phyloP scores from a whole-genome alignment of 805 yeast genomes.

The Saccharomycodes ludwigii region DNA sequence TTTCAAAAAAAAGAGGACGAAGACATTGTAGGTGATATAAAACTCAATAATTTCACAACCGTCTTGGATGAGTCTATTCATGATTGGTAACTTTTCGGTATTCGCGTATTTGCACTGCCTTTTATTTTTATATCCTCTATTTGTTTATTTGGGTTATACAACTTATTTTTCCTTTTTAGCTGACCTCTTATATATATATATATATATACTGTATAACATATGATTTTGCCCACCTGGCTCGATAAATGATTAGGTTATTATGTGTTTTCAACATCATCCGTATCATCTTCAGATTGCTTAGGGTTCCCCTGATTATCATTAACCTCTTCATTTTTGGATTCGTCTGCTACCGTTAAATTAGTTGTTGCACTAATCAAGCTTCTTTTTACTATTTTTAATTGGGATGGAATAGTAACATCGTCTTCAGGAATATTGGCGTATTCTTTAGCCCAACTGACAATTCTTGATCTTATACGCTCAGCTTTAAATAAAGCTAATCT shows the following conservation, averaged over 20 bases:
- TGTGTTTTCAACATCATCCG: constrained; percentile 1
- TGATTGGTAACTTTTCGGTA: no score
- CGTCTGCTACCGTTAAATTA: constrained; percentile 15
- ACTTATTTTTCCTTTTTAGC: no score
- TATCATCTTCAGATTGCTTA: constrained; percentile 1
- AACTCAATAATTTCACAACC: no score
- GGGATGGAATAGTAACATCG: constrained; percentile 27
- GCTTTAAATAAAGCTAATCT: constrained; percentile 71
- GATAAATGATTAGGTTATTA: neutral
- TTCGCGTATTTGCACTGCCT: no score
- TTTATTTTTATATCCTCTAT: no score
- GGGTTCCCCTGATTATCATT: constrained; percentile 8
- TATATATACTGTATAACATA: no score
- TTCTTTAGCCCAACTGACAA: constrained; percentile 77
- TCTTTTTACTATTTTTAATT: constrained; percentile 23
- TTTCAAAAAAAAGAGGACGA: neutral
- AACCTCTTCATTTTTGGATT: constrained; percentile 10
- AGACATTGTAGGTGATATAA: neutral
- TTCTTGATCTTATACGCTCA: constrained; percentile 55
- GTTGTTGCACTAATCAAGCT: constrained; percentile 26
- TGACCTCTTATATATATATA: no score
- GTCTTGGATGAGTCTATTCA: no score
- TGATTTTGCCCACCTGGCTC: no score
- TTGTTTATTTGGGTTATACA: no score
- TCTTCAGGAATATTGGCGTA: constrained; percentile 55